Evolutionary conservation across 2,329 filamentous ascomycete species (phyloP).

Genomic region (Fusarium austroafricanum): DNA sequence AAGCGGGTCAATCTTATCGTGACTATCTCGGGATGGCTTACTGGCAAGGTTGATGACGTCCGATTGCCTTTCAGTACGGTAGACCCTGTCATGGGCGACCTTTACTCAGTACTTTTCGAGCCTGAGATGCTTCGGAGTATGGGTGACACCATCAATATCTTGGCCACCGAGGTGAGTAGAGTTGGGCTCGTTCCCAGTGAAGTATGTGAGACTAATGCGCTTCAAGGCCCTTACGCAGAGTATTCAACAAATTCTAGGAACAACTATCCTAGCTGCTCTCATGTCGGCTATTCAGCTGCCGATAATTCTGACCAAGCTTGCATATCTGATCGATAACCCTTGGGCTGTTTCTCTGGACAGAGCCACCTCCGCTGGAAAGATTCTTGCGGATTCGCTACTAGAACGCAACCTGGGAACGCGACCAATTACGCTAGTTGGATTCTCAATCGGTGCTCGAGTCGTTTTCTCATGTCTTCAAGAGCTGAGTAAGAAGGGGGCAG

Average conservation of each 20-base stretch:
- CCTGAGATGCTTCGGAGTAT: constrained; percentile 98
- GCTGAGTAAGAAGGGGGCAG: constrained; percentile 83
- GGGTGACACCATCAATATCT: constrained; percentile 98
- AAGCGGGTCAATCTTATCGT: constrained; percentile 96
- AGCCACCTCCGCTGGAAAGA: constrained; percentile 87
- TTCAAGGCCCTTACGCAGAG: constrained; percentile 89
- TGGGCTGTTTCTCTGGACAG: constrained; percentile 97
- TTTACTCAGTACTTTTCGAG: constrained; percentile 97
- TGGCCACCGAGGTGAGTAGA: constrained; percentile 87
- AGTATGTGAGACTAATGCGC: constrained; percentile 1
- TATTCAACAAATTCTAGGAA: constrained; percentile 92
- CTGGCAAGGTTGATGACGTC: constrained; percentile 96
- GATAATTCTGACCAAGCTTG: constrained; percentile 89
- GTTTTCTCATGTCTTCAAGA: constrained; percentile 94
- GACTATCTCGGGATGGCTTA: constrained; percentile 98
- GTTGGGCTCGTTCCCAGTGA: not conserved
- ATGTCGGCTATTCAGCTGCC: constrained; percentile 96
- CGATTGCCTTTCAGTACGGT: constrained; percentile 95
- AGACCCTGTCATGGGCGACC: constrained; percentile 96
- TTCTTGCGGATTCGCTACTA: constrained; percentile 92
- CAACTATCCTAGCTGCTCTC: constrained; percentile 85
- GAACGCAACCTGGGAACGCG: constrained; percentile 91
- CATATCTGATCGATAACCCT: constrained; percentile 97
- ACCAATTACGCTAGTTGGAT: constrained; percentile 92
- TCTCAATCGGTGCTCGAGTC: constrained; percentile 90